These are phyloP conservation scores for Chaetomiaceae sp. DNA, from an alignment of 2,329 filamentous ascomycete species.

Conservation along the genomic window DNA sequence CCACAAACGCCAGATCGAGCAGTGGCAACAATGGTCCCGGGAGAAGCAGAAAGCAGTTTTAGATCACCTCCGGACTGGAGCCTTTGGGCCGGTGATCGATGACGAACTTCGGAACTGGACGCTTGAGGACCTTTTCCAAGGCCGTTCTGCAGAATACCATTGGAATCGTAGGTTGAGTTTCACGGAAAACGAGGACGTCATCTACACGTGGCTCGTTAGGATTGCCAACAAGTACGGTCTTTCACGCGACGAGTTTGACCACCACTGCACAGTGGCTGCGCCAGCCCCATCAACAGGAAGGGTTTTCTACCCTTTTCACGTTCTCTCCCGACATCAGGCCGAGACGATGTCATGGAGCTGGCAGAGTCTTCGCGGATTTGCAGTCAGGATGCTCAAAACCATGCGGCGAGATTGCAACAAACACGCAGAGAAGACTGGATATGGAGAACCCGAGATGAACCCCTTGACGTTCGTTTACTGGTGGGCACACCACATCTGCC, in stretches of 20 bases:
- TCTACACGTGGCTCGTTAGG: neutral
- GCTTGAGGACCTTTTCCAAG: no score
- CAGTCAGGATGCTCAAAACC: neutral
- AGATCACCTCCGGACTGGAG: no score
- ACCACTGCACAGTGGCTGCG: neutral
- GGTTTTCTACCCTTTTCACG: neutral
- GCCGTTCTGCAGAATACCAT: no score
- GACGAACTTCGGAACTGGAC: no score
- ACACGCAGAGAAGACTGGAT: neutral
- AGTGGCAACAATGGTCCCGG: no score
- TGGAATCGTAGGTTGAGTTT: neutral
- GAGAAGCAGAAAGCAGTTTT: no score
- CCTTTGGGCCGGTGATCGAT: no score
- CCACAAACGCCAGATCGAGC: no score
- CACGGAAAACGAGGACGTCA: no score
- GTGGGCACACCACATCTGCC: neutral
- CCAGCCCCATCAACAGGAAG: neutral
- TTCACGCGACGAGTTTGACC: neutral
- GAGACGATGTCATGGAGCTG: neutral
- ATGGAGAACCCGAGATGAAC: neutral
- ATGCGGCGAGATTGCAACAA: neutral
- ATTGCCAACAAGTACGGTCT: neutral
- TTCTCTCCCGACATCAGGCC: neutral
- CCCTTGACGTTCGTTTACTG: neutral
- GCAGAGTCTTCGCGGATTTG: neutral